Percentiles rank a stretch among this genome's conserved stretches.
Evolutionary conservation across 768 basidiomycete genomes (phyloP).

Genomic region (Fistulinella prunicolor): DNA sequence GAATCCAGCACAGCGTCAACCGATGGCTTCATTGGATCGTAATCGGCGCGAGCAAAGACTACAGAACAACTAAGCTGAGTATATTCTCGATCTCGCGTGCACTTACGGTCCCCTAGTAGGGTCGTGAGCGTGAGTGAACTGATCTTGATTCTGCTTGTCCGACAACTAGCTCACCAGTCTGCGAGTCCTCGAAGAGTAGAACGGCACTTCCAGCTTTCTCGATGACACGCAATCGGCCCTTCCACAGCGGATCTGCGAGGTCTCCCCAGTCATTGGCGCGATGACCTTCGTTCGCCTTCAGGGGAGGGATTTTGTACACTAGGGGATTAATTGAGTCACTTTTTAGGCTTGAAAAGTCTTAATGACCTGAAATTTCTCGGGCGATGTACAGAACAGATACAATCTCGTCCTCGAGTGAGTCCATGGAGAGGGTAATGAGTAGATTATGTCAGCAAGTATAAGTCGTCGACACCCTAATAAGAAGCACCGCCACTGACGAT

Average conservation of each 20-base stretch:
- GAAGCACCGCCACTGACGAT: slow-evolving; percentile 12
- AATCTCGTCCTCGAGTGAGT: slow-evolving; percentile 69
- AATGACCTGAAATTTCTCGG: slow-evolving; percentile 85
- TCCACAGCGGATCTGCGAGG: slow-evolving; percentile 81
- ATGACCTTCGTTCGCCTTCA: slow-evolving; percentile 85
- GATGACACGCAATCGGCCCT: slow-evolving; percentile 82
- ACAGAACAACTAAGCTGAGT: slow-evolving; percentile 10
- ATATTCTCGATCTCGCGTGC: slow-evolving; percentile 10
- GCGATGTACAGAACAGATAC: slow-evolving; percentile 87
- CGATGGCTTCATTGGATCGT: slow-evolving; percentile 71
- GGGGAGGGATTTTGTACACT: slow-evolving; percentile 92
- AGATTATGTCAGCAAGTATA: slow-evolving; percentile 27
- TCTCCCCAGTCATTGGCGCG: slow-evolving; percentile 93
- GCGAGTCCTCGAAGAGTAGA: slow-evolving; percentile 76
- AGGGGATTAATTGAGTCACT: slow-evolving; percentile 20
- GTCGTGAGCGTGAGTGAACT: slow-evolving; percentile 1
- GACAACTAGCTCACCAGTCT: slow-evolving; percentile 56
- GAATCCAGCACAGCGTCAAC: slow-evolving; percentile 97
- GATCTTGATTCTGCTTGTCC: neutral
- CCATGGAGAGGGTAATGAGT: slow-evolving; percentile 37
- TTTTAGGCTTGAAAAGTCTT: slow-evolving; percentile 9
- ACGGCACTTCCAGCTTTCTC: slow-evolving; percentile 69
- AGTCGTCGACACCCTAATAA: neutral
- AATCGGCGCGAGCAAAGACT: slow-evolving; percentile 88
- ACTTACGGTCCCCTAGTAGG: slow-evolving; percentile 70